These are phyloP conservation scores for Apiospora kogelbergensis DNA, from an alignment of 2,329 filamentous ascomycete genomes.

Conservation along the genomic window DNA sequence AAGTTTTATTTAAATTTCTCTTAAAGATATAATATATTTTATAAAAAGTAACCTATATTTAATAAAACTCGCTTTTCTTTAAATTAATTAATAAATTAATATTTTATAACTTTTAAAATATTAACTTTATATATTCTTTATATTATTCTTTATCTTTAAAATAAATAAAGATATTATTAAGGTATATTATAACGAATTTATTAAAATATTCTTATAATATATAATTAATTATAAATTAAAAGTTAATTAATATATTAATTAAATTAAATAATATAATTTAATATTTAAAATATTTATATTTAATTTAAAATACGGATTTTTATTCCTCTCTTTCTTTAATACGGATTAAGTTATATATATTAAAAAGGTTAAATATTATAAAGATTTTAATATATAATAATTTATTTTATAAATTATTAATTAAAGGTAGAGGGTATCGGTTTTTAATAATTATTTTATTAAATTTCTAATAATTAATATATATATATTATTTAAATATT, in stretches of 20 bases:
- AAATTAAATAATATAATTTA: too few relatives aligned
- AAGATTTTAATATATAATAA: not conserved
- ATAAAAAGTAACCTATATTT: too few relatives aligned
- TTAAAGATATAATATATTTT: too few relatives aligned
- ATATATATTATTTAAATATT: too few relatives aligned
- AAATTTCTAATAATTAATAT: too few relatives aligned
- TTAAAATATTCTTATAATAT: not conserved
- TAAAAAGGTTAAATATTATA: not conserved
- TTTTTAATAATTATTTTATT: too few relatives aligned
- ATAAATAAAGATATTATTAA: not conserved
- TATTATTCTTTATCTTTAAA: not conserved
- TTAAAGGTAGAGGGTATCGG: too few relatives aligned
- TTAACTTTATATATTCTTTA: not conserved
- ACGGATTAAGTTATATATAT: not conserved
- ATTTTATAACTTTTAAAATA: not conserved
- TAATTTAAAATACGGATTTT: too few relatives aligned
- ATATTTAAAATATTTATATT: too few relatives aligned
- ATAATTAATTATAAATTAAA: not conserved
- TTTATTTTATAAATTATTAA: not conserved
- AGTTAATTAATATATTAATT: too few relatives aligned
- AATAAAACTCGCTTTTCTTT: too few relatives aligned
- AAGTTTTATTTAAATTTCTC: too few relatives aligned
- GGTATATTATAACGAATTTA: not conserved
- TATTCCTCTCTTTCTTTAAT: conserved; percentile 2
- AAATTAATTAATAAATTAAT: conserved; percentile 18